Conservation (phyloP, 2,329 filamentous ascomycete genomes). For the Eurotiales sp. region DNA sequence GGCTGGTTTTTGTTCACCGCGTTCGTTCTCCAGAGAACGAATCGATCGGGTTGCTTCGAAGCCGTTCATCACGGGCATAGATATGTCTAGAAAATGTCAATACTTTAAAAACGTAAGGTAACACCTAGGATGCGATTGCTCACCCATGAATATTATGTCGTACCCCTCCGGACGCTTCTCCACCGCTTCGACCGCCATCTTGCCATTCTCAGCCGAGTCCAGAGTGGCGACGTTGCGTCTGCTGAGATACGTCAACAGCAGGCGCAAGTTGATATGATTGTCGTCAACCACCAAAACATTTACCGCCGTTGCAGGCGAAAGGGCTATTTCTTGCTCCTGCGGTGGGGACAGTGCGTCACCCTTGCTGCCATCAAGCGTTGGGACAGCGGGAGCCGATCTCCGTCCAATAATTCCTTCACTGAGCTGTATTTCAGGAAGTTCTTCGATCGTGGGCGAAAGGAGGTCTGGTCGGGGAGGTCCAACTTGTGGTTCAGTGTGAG, state of each 20-base stretch:
- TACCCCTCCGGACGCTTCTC: conserved; percentile 31
- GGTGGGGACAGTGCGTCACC: background rate
- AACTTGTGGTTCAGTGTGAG: conserved; percentile 4
- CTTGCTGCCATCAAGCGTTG: background rate
- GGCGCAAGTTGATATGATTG: conserved; percentile 43
- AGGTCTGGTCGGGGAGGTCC: background rate
- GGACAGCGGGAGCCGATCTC: conserved; percentile 6
- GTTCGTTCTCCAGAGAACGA: conserved; percentile 37
- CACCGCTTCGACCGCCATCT: conserved; percentile 40
- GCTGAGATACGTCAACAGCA: conserved; percentile 43
- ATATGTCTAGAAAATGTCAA: conserved; percentile 31
- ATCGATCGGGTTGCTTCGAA: conserved; percentile 48
- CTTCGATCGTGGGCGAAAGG: conserved; percentile 1
- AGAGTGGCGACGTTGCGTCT: conserved; percentile 34
- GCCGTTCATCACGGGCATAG: conserved; percentile 48
- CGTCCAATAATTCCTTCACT: conserved; percentile 7
- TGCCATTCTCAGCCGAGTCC: conserved; percentile 41
- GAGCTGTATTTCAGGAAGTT: background rate
- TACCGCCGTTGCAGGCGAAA: conserved; percentile 13
- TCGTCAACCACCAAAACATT: conserved; percentile 44
- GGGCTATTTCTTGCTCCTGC: background rate
- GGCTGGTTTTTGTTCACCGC: conserved; percentile 27
- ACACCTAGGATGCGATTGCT: too few species aligned
- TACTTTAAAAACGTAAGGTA: background rate
- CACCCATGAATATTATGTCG: conserved; percentile 46